Conservation (phyloP, 2,329 filamentous ascomycete genomes). For the Pseudogymnoascus sp. region DNA sequence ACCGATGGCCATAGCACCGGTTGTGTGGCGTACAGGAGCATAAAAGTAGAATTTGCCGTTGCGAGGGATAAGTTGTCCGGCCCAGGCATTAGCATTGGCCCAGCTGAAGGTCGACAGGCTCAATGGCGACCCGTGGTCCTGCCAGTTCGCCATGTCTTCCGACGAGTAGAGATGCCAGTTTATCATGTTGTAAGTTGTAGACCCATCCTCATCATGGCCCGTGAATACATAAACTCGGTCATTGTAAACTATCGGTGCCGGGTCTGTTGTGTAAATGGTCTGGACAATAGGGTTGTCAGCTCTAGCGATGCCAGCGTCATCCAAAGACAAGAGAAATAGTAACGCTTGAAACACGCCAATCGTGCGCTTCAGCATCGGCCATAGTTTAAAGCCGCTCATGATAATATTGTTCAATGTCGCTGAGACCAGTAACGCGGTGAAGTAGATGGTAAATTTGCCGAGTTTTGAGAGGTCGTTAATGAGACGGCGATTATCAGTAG, state of each 20-base stretch:
- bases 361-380: background rate
- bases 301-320: background rate
- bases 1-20: conserved; percentile 27
- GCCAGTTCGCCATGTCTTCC: conserved; percentile 31
- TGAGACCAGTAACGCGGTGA: too few species aligned
- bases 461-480: too few species aligned
- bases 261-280: background rate
- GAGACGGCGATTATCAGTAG: too few species aligned
- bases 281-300: background rate
- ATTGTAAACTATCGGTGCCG: background rate
- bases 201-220: background rate
- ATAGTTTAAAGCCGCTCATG: background rate
- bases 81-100: conserved; percentile 31
- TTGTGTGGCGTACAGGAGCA: conserved; percentile 21
- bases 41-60: conserved; percentile 32
- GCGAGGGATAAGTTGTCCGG: conserved; percentile 26
- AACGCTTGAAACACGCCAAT: background rate
- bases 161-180: conserved; percentile 19
- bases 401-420: background rate
- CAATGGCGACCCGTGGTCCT: conserved; percentile 24
- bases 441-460: too few species aligned
- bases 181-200: background rate
- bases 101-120: conserved; percentile 27
- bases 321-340: background rate
- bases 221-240: background rate